Base-by-base conservation (phyloP, 176 grass and related monocot genomes). In the Ananas comosus region DNA sequence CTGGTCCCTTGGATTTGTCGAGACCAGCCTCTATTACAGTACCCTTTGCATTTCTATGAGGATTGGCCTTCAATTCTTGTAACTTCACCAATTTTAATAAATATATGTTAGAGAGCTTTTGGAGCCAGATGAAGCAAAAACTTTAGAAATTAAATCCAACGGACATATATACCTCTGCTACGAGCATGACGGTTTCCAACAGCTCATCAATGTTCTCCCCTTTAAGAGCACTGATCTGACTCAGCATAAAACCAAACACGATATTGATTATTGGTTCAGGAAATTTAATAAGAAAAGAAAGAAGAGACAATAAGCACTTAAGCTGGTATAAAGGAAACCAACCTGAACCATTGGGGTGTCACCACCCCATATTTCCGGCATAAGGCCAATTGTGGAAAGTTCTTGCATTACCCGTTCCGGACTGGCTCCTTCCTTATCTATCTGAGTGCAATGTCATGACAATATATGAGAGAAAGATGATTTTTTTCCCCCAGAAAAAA, bases 1-100 rank as follows among this genome's bases (percentile, higher is more conserved):
- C 70, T 66, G 86, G 70, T 72, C 93, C 93, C 85, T 87, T 97
- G 64, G 89, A 75, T 83, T 97, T 97, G 66, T 97, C 93, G 68
- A 97, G 81, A 51, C 83, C 79, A 69, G 93, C 93, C 79, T 97
- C 93, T 67, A 97, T 78, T 72, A 97, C 93, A 27, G 93, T 92
- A 7, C 93, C 93, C 77, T 87, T 97, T 51, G 93, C 89, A 83
- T 97, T 92, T 81, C 93, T 87, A 67, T 90, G 68, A 50, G 93
- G 93, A 66, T 97, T 97, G 72, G 93, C 89, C 83, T 97, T 97
- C 76, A 97, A 80, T 78, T 97, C 93, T 97, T 92, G 93, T 47
- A 97, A 53, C 93, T 97, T 79, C n/a, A 42, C 33, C 33, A 78
- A 70, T 82, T 78, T 73, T 51, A 69, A 24, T 21, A 28, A 74